Evolutionary conservation across 257 asterid genomes (phyloP).

Genomic region (Ehretia macrophylla): DNA sequence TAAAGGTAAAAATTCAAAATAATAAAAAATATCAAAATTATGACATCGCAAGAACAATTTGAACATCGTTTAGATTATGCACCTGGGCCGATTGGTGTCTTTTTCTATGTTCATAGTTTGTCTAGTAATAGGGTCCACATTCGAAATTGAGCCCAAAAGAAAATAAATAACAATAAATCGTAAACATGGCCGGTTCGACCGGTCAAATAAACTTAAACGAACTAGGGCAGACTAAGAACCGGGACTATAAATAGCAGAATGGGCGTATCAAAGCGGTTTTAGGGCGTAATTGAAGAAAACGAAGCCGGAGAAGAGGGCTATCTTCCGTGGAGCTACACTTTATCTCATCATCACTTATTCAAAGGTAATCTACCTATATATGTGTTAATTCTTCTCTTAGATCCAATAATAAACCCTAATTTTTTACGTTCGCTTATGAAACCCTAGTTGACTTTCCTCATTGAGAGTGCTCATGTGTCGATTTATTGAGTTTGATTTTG

Average conservation of each 20-base stretch:
- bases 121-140: background rate
- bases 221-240: slow-evolving; percentile 30
- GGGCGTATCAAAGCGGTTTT: slow-evolving; percentile 7
- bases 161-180: no score
- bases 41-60: no score
- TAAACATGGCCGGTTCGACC: slow-evolving; percentile 16
- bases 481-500: background rate
- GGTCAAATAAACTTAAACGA: background rate
- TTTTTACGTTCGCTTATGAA: no score
- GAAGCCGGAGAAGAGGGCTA: slow-evolving; percentile 60
- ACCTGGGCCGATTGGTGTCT: background rate
- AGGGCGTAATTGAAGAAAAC: slow-evolving; percentile 46
- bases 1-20: no score
- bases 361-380: background rate
- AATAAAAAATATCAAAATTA: no score
- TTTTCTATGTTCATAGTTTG: no score
- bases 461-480: background rate
- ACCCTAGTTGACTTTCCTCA: background rate
- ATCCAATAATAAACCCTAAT: no score
- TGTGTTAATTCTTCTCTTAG: no score
- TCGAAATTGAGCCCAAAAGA: background rate
- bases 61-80: no score
- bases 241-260: slow-evolving; percentile 19
- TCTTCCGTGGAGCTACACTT: slow-evolving; percentile 22
- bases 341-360: slow-evolving; percentile 6